These are phyloP conservation scores for Ogataea ganodermae DNA, from an alignment of 805 yeast genomes.

Conservation along the genomic window DNA sequence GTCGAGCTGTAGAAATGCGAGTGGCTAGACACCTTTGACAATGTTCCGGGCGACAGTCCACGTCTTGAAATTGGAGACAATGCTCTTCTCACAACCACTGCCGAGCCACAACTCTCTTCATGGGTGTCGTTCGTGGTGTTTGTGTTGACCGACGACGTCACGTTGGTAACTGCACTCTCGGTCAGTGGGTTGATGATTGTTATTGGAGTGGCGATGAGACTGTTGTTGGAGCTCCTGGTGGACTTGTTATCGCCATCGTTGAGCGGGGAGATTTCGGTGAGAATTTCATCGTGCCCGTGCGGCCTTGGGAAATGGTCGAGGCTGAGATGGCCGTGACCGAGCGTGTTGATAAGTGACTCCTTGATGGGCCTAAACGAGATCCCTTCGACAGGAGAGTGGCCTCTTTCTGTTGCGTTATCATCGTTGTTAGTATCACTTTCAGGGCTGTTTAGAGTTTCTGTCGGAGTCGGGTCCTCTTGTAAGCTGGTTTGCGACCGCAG, in stretches of 20 bases:
- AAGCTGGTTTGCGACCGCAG: constrained; percentile 27
- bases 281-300: neutral
- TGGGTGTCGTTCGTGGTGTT: constrained; percentile 12
- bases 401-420: neutral
- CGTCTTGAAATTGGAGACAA: constrained; percentile 13
- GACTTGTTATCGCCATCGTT: neutral
- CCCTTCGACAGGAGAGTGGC: constrained; percentile 27
- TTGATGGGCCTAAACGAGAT: constrained; percentile 51
- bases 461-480: constrained; percentile 10
- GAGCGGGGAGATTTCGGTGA: neutral
- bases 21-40: constrained; percentile 12
- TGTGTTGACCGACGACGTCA: constrained; percentile 18
- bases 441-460: neutral
- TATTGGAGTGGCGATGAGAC: constrained; percentile 7
- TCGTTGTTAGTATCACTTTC: neutral
- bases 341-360: constrained; percentile 46
- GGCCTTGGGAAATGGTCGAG: constrained; percentile 35
- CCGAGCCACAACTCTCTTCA: constrained; percentile 6
- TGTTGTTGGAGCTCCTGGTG: neutral
- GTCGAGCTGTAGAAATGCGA: constrained; percentile 11
- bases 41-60: constrained; percentile 16
- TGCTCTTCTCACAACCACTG: constrained; percentile 4
- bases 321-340: constrained; percentile 51
- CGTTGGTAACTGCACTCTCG: constrained; percentile 10
- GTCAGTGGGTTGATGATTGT: constrained; percentile 12